phyloP scores from a whole-genome alignment of 179 eudicot species.

The Nepenthes alata region DNA sequence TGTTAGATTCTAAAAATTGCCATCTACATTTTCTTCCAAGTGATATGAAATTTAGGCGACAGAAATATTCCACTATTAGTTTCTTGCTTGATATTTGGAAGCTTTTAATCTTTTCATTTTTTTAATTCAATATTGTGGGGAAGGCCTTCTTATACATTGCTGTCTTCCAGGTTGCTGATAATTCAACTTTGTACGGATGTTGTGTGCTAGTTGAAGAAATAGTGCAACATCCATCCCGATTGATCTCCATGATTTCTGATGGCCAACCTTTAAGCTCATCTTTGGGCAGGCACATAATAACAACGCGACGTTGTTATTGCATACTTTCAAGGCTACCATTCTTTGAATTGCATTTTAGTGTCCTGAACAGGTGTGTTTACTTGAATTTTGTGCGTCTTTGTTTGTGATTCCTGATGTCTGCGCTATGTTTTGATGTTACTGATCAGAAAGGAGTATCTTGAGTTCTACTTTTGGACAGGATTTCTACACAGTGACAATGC shows the following conservation, averaged over 20 bases:
- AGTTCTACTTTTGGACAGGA: too few relatives aligned
- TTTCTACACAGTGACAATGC: too few relatives aligned
- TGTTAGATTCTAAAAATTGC: too few relatives aligned
- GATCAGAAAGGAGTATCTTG: too few relatives aligned
- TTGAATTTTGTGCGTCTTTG: neutral
- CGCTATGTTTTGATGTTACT: too few relatives aligned
- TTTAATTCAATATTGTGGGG: too few relatives aligned
- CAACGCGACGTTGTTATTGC: constrained; percentile 92
- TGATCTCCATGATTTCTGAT: constrained; percentile 74
- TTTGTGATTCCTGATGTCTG: too few relatives aligned
- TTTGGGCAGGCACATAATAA: constrained; percentile 58
- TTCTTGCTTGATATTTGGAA: too few relatives aligned
- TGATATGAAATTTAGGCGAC: too few relatives aligned
- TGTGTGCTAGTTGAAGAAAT: constrained; percentile 89
- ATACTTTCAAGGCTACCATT: constrained; percentile 85
- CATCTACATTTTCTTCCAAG: too few relatives aligned
- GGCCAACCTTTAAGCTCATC: constrained; percentile 36
- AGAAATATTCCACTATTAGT: too few relatives aligned
- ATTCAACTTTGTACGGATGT: constrained; percentile 85
- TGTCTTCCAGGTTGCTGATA: constrained; percentile 67
- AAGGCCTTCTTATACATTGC: constrained; percentile 9
- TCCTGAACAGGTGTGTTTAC: constrained; percentile 56
- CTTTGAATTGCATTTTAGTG: constrained; percentile 88
- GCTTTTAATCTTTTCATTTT: too few relatives aligned
- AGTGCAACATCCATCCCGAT: constrained; percentile 67